Conservation (phyloP, 2,329 filamentous ascomycete species). For the Penicillium sp. region DNA sequence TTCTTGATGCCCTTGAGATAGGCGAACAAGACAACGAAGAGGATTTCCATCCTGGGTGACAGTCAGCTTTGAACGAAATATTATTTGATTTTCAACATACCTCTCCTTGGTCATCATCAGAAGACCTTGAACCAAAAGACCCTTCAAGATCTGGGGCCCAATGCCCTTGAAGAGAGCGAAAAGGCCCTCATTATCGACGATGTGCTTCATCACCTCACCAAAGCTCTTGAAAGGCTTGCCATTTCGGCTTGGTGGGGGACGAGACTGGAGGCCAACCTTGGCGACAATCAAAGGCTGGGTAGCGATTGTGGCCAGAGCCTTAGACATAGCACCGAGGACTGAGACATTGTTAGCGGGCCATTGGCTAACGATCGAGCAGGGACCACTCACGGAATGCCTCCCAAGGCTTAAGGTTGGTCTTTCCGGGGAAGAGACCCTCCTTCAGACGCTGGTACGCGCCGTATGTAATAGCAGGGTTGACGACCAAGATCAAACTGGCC, state of each 20-base stretch:
- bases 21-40: conserved; percentile 83
- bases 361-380: background rate
- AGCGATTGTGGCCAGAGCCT: conserved; percentile 83
- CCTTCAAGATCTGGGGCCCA: conserved; percentile 89
- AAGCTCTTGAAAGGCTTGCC: conserved; percentile 95
- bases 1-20: conserved; percentile 73
- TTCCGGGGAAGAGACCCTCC: conserved; percentile 74
- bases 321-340: conserved; percentile 93
- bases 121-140: conserved; percentile 88
- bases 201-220: conserved; percentile 91
- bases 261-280: conserved; percentile 94
- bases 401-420: conserved; percentile 72
- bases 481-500: conserved; percentile 89
- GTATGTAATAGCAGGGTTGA: conserved; percentile 97
- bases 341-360: conserved; percentile 15
- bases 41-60: conserved; percentile 71
- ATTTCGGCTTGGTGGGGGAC: conserved; percentile 77
- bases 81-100: conserved; percentile 46
- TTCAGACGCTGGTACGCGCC: conserved; percentile 91
- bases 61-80: conserved; percentile 12
- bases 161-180: conserved; percentile 95
- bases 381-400: conserved; percentile 82
- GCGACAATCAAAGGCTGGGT: conserved; percentile 97
- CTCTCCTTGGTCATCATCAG: conserved; percentile 99
- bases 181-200: conserved; percentile 81